A percentile compares a stretch with the other conserved stretches of the same genome.
These are phyloP conservation scores for Chaetomiaceae sp. DNA, from an alignment of 2,329 filamentous ascomycete genomes.

Conservation along the genomic window DNA sequence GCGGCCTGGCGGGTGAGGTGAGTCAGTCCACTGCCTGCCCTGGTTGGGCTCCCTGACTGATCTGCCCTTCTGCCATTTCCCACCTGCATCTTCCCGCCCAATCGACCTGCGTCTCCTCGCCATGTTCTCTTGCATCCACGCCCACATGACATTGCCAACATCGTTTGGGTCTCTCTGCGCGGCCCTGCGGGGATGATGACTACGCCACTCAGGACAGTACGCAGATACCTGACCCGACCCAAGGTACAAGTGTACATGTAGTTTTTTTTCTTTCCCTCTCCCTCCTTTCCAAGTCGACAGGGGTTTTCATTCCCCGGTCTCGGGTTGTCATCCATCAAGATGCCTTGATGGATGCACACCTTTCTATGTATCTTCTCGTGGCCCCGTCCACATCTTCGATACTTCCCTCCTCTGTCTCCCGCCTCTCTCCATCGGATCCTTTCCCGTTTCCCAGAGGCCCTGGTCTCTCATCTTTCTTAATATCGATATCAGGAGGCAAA, in stretches of 20 bases:
- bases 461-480: slow-evolving; percentile 3
- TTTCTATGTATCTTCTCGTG: slow-evolving; percentile 16
- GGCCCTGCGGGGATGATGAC: slow-evolving; percentile 29
- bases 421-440: no score
- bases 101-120: slow-evolving; percentile 24
- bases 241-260: slow-evolving; percentile 12
- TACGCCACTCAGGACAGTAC: slow-evolving; percentile 31
- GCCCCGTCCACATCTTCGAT: slow-evolving; percentile 19
- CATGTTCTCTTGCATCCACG: slow-evolving; percentile 14
- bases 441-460: no score
- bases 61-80: slow-evolving; percentile 3
- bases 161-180: slow-evolving; percentile 27
- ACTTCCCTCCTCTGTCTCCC: slow-evolving; percentile 1
- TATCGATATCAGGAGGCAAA: slow-evolving; percentile 4
- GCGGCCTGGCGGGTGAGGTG: no score
- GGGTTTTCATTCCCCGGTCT: background rate
- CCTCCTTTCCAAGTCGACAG: no score
- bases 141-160: slow-evolving; percentile 29
- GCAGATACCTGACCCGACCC: slow-evolving; percentile 21
- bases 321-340: background rate
- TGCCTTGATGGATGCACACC: no score
- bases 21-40: background rate
- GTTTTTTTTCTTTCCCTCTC: no score
- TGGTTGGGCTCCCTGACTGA: slow-evolving; percentile 18
- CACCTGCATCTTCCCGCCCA: slow-evolving; percentile 26